These are phyloP conservation scores for Gossypium thurberi DNA, from an alignment of 345 rosid genomes.

Conservation along the genomic window DNA sequence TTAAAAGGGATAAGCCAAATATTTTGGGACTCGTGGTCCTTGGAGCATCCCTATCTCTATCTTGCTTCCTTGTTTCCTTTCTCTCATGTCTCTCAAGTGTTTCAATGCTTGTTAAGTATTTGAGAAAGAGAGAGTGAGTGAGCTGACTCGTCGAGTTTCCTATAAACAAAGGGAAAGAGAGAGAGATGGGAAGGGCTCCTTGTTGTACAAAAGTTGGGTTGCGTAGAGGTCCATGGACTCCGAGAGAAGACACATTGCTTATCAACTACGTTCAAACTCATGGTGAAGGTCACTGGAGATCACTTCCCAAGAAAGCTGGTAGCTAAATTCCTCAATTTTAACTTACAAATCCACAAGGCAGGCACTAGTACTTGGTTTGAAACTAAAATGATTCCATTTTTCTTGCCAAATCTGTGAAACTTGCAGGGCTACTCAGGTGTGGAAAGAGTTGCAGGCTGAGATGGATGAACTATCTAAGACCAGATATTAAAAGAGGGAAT, in stretches of 20 bases:
- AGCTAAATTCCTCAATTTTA: not conserved
- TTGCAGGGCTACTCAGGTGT: slow-evolving; percentile 48
- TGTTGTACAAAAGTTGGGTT: slow-evolving; percentile 61
- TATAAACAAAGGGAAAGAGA: not conserved
- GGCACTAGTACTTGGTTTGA: too few relatives aligned
- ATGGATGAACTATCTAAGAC: slow-evolving; percentile 65
- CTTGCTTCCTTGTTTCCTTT: not conserved
- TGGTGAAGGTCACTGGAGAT: slow-evolving; percentile 63
- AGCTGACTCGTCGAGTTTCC: not conserved
- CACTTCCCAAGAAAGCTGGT: slow-evolving; percentile 62
- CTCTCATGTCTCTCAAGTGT: not conserved
- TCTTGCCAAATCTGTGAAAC: not conserved
- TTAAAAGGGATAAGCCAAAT: not conserved
- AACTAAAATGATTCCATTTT: too few relatives aligned
- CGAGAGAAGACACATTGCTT: slow-evolving; percentile 55
- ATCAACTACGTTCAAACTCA: slow-evolving; percentile 40
- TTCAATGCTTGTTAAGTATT: not conserved
- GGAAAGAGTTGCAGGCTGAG: slow-evolving; percentile 65
- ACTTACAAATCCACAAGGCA: not conserved
- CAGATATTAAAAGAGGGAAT: slow-evolving; percentile 59
- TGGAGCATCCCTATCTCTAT: not conserved
- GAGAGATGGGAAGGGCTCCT: slow-evolving; percentile 53
- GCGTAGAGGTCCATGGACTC: slow-evolving; percentile 61
- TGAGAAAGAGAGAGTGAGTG: not conserved
- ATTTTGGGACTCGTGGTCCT: not conserved